Base-by-base conservation (phyloP, 768 basidiomycete genomes). In the Lentinula boryana region DNA sequence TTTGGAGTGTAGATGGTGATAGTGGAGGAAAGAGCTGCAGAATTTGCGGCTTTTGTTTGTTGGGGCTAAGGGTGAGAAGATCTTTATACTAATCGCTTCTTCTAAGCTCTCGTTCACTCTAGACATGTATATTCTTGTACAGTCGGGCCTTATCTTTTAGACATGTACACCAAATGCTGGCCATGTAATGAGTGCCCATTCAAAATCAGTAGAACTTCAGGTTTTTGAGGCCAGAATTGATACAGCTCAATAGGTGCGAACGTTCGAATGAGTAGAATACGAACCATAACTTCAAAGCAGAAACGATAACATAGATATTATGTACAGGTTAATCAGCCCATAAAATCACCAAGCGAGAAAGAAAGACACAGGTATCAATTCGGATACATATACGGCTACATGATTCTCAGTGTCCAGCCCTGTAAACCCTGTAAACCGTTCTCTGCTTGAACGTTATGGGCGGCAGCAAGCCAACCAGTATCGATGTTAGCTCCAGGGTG, bases 351-450 rank as follows among this genome's bases (percentile, higher is more conserved):
- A 63, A 60, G 27, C 52, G 56, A 62, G 63, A 57, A 68, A 63
- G 60, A 68, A 63, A 72, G 67, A 68, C 66, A 63, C 64, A 65
- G 62, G 36, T 38, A 38, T 38, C 51, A 65, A 58, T 67, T 65
- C 63, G 53, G 60, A 68, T 60, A 60, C 32, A 46, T 63, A 54
- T 63, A 61, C 56, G 60, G 63, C 33, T 81, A 93, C 80, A 92
- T 83, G 60, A 92, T 88, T 71, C 89, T 81, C 64, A 91, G 73
- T 69, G 88, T 88, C 91, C 91, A 93, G 54, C 86, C 40, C 65
- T 87, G 84, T 61, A 87, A 68, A n/a, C 38, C 27, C 27, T 38
- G 58, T 31, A 60, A 50, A 41, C 82, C 82, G 46, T 89, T 87
- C 38, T 81, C 82, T 33, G 78, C 79, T 23, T 84, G 86, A 10